Evolutionary conservation across 2,329 filamentous ascomycete genomes (phyloP).

Genomic region (Colletotrichum destructivum): DNA sequence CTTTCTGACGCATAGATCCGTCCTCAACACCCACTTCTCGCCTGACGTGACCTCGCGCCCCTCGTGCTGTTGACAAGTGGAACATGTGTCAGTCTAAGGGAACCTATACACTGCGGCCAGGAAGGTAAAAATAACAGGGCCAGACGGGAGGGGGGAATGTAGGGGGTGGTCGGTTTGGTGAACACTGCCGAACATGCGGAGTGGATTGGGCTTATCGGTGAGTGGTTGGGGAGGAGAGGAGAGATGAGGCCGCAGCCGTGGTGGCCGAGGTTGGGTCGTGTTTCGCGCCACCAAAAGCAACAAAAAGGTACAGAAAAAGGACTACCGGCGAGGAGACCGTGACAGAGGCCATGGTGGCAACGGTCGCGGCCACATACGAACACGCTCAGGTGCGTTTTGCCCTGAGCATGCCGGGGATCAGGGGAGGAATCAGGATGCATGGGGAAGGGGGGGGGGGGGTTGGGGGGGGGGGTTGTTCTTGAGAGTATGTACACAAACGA

Average conservation of each 20-base stretch:
- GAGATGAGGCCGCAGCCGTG: constrained; percentile 34
- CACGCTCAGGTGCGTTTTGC: constrained; percentile 12
- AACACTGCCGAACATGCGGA: constrained; percentile 55
- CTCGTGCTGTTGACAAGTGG: constrained; percentile 73
- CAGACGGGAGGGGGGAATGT: constrained; percentile 9
- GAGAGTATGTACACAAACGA: neutral
- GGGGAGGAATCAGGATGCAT: constrained; percentile 16
- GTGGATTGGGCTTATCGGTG: constrained; percentile 13
- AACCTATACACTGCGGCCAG: constrained; percentile 7
- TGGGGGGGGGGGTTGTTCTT: neutral
- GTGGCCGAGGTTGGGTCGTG: constrained; percentile 25
- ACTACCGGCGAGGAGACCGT: constrained; percentile 6
- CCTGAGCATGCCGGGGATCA: constrained; percentile 27
- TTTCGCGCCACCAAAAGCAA: constrained; percentile 34
- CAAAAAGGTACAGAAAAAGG: constrained; percentile 34
- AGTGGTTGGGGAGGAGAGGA: constrained; percentile 6
- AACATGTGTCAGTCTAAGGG: constrained; percentile 37
- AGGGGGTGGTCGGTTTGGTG: constrained; percentile 11
- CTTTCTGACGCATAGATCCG: constrained; percentile 80
- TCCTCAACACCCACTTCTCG: constrained; percentile 93
- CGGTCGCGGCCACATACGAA: constrained; percentile 20
- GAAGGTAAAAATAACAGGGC: constrained; percentile 22
- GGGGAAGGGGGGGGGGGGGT: too few relatives aligned
- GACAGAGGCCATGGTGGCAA: constrained; percentile 29
- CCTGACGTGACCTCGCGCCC: constrained; percentile 83